A percentile compares a stretch with the other conserved stretches of the same genome.
phyloP scores from a whole-genome alignment of 2,329 filamentous ascomycete genomes.

The Nemania sp. region DNA sequence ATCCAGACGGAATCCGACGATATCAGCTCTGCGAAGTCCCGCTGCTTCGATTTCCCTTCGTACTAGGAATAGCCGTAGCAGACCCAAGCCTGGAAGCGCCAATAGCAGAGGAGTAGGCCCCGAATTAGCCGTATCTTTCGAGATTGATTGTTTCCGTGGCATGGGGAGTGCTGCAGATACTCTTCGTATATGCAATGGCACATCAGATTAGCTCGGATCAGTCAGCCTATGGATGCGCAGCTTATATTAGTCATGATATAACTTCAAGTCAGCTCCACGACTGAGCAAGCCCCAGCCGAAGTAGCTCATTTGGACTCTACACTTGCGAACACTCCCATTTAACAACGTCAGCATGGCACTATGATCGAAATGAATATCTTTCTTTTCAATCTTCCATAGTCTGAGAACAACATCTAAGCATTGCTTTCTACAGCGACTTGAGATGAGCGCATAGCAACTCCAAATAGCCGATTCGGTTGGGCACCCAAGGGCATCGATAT shows the following conservation, averaged over 20 bases:
- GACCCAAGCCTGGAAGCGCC: conserved; percentile 20
- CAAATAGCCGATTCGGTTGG: not conserved
- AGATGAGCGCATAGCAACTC: not conserved
- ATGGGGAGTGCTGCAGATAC: conserved; percentile 11
- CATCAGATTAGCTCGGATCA: conserved; percentile 24
- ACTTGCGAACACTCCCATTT: conserved; percentile 1
- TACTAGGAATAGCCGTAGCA: not conserved
- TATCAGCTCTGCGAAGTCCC: not conserved
- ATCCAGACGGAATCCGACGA: not conserved
- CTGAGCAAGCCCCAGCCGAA: not conserved
- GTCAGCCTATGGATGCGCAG: not conserved
- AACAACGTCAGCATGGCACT: not conserved
- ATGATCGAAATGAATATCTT: not conserved
- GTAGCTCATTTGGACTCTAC: not conserved
- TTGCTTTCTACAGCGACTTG: not conserved
- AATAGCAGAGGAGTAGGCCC: conserved; percentile 4
- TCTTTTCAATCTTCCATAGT: not conserved
- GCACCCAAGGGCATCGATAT: conserved; percentile 6
- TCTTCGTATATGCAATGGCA: conserved; percentile 40
- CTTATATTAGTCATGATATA: conserved; percentile 4
- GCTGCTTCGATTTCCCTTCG: conserved; percentile 1
- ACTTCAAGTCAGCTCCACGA: not conserved
- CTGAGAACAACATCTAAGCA: not conserved
- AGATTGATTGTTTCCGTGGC: not conserved
- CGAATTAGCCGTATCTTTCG: conserved; percentile 6